Percentiles rank a stretch among this genome's conserved stretches.
These are phyloP conservation scores for Aspergillus sp. DNA, from an alignment of 2,329 filamentous ascomycete species.

Conservation along the genomic window DNA sequence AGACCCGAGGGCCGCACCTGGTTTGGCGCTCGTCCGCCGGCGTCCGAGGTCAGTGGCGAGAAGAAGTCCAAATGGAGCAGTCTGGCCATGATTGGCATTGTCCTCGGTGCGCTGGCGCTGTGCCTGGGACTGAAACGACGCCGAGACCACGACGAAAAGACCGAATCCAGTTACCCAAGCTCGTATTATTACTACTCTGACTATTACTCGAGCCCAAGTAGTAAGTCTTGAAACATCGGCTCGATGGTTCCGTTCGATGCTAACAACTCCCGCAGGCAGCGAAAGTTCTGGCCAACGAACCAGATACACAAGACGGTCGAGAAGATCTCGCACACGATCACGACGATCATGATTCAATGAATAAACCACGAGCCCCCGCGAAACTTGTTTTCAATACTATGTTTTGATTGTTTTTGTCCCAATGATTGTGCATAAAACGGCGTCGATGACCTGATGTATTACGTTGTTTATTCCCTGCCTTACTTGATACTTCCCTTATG, in stretches of 20 bases:
- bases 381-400: not conserved
- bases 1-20: slow-evolving; percentile 35
- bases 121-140: slow-evolving; percentile 47
- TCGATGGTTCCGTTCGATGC: slow-evolving; percentile 7
- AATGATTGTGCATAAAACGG: slow-evolving; percentile 1
- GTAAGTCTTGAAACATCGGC: slow-evolving; percentile 26
- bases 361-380: not conserved
- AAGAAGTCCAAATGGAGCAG: slow-evolving; percentile 41
- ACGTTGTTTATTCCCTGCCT: not conserved
- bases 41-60: slow-evolving; percentile 27
- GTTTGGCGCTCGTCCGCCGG: slow-evolving; percentile 42
- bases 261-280: slow-evolving; percentile 35
- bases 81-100: slow-evolving; percentile 41
- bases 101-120: slow-evolving; percentile 44
- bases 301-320: slow-evolving; percentile 26
- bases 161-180: slow-evolving; percentile 37
- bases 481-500: slow-evolving; percentile 7
- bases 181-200: slow-evolving; percentile 43
- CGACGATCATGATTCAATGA: slow-evolving; percentile 21
- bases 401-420: slow-evolving; percentile 4
- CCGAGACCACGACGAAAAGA: slow-evolving; percentile 39
- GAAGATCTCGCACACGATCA: slow-evolving; percentile 30
- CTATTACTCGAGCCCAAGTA: slow-evolving; percentile 44
- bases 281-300: slow-evolving; percentile 45
- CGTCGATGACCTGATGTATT: not conserved